These are phyloP conservation scores for Colletotrichum chrysophilum DNA, from an alignment of 2,329 filamentous ascomycete species.

Conservation along the genomic window DNA sequence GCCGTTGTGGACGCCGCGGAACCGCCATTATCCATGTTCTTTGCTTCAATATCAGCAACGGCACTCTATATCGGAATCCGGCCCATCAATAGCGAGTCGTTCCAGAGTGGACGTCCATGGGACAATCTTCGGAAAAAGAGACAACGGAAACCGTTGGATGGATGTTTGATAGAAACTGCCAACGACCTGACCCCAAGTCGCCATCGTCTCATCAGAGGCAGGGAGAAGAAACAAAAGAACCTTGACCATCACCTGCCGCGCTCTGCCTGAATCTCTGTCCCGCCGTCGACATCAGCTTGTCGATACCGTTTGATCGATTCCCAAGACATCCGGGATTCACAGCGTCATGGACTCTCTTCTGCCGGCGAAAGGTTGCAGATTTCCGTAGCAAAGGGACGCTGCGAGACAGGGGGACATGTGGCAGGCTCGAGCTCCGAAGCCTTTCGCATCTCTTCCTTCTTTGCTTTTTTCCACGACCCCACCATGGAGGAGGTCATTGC, in stretches of 20 bases:
- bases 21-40: neutral
- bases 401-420: neutral
- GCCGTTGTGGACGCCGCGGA: neutral
- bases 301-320: neutral
- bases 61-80: neutral
- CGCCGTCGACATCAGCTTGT: neutral
- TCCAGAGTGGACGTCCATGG: neutral
- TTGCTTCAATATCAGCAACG: slow-evolving; percentile 1
- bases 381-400: slow-evolving; percentile 11
- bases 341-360: neutral
- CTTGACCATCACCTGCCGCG: neutral
- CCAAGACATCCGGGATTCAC: neutral
- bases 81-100: neutral
- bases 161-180: neutral
- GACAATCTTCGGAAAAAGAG: neutral
- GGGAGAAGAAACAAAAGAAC: neutral
- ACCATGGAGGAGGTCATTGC: neutral
- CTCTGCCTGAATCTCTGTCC: neutral
- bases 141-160: neutral
- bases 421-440: neutral
- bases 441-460: slow-evolving; percentile 2
- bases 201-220: neutral
- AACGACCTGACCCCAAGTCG: neutral
- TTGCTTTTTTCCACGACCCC: slow-evolving; percentile 4
- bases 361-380: neutral